Base-by-base conservation (phyloP, 352 stramenopile species). In the Pythium aristosporum region DNA sequence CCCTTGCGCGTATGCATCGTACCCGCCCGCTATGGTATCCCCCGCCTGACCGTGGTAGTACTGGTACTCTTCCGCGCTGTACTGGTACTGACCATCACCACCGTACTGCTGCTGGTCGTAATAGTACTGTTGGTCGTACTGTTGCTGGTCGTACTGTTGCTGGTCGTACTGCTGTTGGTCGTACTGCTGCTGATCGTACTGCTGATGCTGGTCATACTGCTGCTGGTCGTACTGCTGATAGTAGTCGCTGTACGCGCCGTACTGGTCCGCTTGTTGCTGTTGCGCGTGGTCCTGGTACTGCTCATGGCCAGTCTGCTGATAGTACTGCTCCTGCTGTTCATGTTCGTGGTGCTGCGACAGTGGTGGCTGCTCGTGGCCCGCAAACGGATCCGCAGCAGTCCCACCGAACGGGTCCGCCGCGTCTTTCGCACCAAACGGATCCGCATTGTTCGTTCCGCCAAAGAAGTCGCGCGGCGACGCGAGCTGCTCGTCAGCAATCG, bases 61-160 rank as follows among this genome's bases (percentile, higher is more conserved):
- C 54, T 65, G 54, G 23, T 71, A 59, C 48, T 69, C 32, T 49
- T 69, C 59, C 0, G 59, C 48, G 23, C 46, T 43, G 51, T 66
- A 66, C 50, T 66, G 59, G 30, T 66, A 66, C 59, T 66, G 59
- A 0, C 32, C 59, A 25, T 16, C 37, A 5, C 21, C 28, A 12
- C 7, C 12, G 23, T 54, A 51, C 5, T 30, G 32, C 30, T 65
- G 37, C 20, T 68, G 48, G 30, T 67, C 18, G 9, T 46, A 12
- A 46, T 46, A 50, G 32, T 69, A 50, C 28, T 63, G 62, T 5
- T 64, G 18, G 39, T 60, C 8, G 15, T 55, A 41, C 12, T 53
- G 36, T n/a, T 61, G 49, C 8, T 64, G 49, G 7, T 54, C 21
- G 28, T 66, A 51, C 15, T 52, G 21, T 10, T 58, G 32, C 1